Base-by-base conservation (phyloP, 306 rosid species). In the Glycine latifolia region DNA sequence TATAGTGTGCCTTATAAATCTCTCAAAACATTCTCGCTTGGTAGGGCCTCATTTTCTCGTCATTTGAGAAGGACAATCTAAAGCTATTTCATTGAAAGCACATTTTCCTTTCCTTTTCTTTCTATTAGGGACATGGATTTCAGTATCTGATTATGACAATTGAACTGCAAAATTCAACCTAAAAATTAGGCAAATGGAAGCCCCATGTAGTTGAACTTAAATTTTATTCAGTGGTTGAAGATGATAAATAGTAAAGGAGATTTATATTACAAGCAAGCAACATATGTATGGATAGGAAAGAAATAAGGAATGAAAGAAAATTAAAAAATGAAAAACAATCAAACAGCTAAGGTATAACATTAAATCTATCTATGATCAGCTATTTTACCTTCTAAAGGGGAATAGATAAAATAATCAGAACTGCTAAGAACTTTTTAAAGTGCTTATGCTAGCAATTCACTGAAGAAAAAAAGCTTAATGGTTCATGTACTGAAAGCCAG, bases 61-160 rank as follows among this genome's bases (percentile, higher is more conserved):
- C 26, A 20, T 20, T 20, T 20, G 0, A 20, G 26, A 20, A 65
- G 78, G 78, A 82, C 74, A 78, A 52, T 79, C 48, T 81, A 82
- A 66, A 77, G 71, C 84, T 73, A 67, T 65, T 73, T 59, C 73
- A 67, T 72, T 58, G 16, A 81, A 49, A 13, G 13, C 41, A 31
- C 81, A n/a, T 58, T 55, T 67, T 41, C 31, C 77, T 80, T 46
- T 52, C 74, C 67, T 20, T 20, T 76, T 16, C 59, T 60, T 81
- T 71, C 60, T 65, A 43, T 69, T 72, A 77, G 81, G 78, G 78
- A 71, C 77, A 81, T 77, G 39, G 48, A 72, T 73, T 85, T 67
- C 81, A 85, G 81, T 67, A 1, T 20, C 26, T 20, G 88, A 85
- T 61, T 78, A 72, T 50, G 88, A 86, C 88, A 26, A 86, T 73